Evolutionary conservation across 2,329 filamentous ascomycete genomes (phyloP).

Genomic region (Trichoderma endophyticum): DNA sequence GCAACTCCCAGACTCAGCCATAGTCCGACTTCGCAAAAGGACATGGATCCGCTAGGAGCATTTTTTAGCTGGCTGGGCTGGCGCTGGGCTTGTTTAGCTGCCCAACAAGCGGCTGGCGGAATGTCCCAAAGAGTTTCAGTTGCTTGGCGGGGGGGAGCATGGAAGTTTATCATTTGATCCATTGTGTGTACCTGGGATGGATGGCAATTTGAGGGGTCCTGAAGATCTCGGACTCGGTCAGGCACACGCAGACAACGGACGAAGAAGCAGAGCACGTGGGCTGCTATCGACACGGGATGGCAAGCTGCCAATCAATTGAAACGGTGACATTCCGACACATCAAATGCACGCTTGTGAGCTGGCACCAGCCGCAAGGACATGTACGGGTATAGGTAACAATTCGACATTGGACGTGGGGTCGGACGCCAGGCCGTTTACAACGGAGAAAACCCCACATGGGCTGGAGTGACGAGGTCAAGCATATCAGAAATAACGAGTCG

Average conservation of each 20-base stretch:
- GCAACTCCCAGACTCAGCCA: background rate
- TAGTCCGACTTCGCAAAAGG: background rate
- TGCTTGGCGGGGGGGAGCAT: background rate
- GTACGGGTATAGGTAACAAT: background rate
- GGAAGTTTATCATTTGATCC: background rate
- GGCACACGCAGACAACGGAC: background rate
- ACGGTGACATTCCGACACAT: background rate
- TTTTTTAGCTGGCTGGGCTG: constrained; percentile 1
- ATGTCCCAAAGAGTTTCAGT: background rate
- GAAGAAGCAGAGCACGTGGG: background rate
- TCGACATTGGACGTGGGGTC: background rate
- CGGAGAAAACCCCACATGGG: constrained; percentile 2
- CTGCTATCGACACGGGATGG: background rate
- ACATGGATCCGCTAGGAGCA: constrained; percentile 4
- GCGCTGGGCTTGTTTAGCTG: background rate
- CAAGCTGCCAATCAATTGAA: background rate
- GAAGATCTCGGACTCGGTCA: background rate
- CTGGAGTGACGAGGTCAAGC: background rate
- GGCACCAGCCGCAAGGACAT: background rate
- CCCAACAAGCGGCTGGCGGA: constrained; percentile 9
- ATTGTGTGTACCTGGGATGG: background rate
- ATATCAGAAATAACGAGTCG: constrained; percentile 1
- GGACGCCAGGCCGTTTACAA: background rate
- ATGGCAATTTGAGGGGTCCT: background rate
- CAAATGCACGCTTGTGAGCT: background rate